phyloP scores from a whole-genome alignment of 306 rosid species.

The Phaseolus lunatus region DNA sequence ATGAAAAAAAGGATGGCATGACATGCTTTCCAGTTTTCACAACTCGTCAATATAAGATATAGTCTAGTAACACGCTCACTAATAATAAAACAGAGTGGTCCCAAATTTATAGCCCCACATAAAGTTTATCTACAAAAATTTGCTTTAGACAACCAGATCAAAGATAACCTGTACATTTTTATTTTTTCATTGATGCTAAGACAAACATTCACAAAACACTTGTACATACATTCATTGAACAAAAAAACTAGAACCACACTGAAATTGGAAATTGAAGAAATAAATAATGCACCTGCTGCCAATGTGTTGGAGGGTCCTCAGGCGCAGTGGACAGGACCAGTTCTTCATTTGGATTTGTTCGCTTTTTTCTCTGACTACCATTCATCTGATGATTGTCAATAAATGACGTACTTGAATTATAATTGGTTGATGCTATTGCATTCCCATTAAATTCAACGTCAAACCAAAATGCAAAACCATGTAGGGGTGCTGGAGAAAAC shows the following conservation, averaged over 20 bases:
- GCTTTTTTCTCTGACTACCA: conserved; percentile 77
- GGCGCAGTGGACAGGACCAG: conserved; percentile 94
- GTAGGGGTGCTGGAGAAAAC: conserved; percentile 84
- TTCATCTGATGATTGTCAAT: conserved; percentile 63
- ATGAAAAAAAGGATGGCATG: not conserved
- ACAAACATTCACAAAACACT: too few relatives aligned
- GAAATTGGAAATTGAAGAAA: conserved; percentile 32
- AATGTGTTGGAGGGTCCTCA: conserved; percentile 99
- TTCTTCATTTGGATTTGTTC: conserved; percentile 77
- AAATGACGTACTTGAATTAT: conserved; percentile 46
- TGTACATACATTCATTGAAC: too few relatives aligned
- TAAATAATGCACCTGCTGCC: conserved; percentile 87
- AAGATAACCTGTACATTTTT: too few relatives aligned
- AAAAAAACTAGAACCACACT: conserved; percentile 21
- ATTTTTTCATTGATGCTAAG: too few relatives aligned
- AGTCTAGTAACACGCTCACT: not conserved
- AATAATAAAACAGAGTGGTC: too few relatives aligned
- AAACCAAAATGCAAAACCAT: conserved; percentile 99
- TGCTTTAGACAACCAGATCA: too few relatives aligned
- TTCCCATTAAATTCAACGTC: conserved; percentile 94
- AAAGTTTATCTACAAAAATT: too few relatives aligned
- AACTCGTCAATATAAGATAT: not conserved
- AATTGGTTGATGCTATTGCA: conserved; percentile 52
- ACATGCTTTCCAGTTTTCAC: not conserved
- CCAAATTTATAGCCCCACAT: too few relatives aligned